Evolutionary conservation across 1,284 basidiomycete genomes (phyloP).

Genomic region (Trametes versicolor): DNA sequence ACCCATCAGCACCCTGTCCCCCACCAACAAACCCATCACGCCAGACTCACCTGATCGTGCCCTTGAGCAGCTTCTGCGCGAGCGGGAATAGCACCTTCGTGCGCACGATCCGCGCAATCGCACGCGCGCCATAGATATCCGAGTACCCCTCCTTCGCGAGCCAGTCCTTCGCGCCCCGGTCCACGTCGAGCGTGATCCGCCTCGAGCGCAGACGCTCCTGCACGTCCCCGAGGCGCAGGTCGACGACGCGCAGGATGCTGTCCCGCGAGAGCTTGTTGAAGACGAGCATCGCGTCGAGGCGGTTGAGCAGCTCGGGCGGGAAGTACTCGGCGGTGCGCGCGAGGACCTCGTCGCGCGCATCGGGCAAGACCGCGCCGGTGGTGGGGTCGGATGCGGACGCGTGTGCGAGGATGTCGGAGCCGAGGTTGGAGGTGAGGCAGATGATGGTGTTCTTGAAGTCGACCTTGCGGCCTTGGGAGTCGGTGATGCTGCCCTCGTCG

Average conservation of each 20-base stretch:
- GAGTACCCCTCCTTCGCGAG: constrained; percentile 87
- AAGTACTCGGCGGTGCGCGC: constrained; percentile 82
- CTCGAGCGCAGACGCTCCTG: constrained; percentile 70
- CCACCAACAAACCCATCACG: neutral
- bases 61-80: constrained; percentile 78
- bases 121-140: constrained; percentile 87
- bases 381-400: constrained; percentile 69
- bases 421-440: constrained; percentile 62
- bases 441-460: constrained; percentile 93
- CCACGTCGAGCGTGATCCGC: constrained; percentile 79
- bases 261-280: constrained; percentile 88
- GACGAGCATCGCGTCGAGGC: constrained; percentile 87
- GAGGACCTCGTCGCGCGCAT: constrained; percentile 77
- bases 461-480: constrained; percentile 77
- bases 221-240: constrained; percentile 80
- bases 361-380: constrained; percentile 69
- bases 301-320: constrained; percentile 91
- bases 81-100: constrained; percentile 83
- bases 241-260: constrained; percentile 83
- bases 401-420: constrained; percentile 76
- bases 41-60: constrained; percentile 71
- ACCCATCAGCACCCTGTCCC: constrained; percentile 8
- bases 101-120: constrained; percentile 83
- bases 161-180: constrained; percentile 73
- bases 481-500: constrained; percentile 91